Conservation (phyloP, 306 rosid genomes). For the Alnus rubra region DNA sequence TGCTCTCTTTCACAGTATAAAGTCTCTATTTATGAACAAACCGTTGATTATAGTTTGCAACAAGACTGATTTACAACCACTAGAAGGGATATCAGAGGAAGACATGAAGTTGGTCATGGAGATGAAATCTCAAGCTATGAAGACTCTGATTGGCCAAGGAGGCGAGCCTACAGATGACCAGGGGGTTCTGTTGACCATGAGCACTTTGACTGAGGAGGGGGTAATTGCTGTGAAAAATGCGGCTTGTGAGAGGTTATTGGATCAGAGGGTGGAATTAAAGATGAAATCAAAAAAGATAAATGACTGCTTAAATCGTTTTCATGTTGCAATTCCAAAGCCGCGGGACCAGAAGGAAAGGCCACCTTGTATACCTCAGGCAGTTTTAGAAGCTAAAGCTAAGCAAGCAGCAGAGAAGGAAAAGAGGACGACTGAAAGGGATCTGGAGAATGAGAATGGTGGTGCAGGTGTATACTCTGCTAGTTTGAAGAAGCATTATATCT, state of each 20-base stretch:
- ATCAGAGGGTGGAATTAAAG: slow-evolving; percentile 82
- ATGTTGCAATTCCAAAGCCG: slow-evolving; percentile 75
- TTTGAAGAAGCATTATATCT: slow-evolving; percentile 68
- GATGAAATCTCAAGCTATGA: slow-evolving; percentile 83
- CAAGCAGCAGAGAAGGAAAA: slow-evolving; percentile 59
- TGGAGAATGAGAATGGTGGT: slow-evolving; percentile 90
- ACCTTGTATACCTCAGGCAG: slow-evolving; percentile 68
- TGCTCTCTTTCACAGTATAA: slow-evolving; percentile 76
- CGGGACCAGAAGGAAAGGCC: slow-evolving; percentile 85
- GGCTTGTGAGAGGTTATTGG: slow-evolving; percentile 75
- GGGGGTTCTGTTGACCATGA: slow-evolving; percentile 73
- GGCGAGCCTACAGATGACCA: slow-evolving; percentile 64
- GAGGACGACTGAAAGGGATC: slow-evolving; percentile 68
- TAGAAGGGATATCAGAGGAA: slow-evolving; percentile 75
- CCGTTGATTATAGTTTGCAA: slow-evolving; percentile 55
- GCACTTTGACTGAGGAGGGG: slow-evolving; percentile 83
- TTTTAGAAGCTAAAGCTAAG: slow-evolving; percentile 68
- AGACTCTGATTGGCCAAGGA: slow-evolving; percentile 74
- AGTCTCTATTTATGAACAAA: slow-evolving; percentile 60
- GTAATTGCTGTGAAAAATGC: slow-evolving; percentile 83
- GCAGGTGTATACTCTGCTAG: slow-evolving; percentile 88
- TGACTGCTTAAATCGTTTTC: slow-evolving; percentile 76
- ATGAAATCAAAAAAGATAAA: slow-evolving; percentile 81
- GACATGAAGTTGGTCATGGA: slow-evolving; percentile 73
- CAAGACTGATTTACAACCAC: slow-evolving; percentile 82